A percentile compares a stretch with the other conserved stretches of the same genome.
These are phyloP conservation scores for Fusarium sp. DNA, from an alignment of 2,329 filamentous ascomycete species.

Conservation along the genomic window DNA sequence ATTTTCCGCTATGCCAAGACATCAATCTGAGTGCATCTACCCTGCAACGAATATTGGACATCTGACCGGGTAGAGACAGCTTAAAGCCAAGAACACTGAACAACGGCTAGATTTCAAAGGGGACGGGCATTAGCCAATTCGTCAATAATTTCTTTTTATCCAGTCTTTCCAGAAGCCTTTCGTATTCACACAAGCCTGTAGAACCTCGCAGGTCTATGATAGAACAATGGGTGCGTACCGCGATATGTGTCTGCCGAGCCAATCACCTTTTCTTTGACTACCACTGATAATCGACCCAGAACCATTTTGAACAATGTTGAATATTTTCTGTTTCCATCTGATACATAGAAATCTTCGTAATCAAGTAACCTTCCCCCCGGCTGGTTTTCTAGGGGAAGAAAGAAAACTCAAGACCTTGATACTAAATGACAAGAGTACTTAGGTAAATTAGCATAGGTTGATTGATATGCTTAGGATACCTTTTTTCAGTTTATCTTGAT, in stretches of 20 bases:
- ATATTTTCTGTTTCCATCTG: background rate
- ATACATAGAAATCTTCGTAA: background rate
- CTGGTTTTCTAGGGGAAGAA: background rate
- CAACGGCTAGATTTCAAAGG: background rate
- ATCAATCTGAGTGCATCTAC: background rate
- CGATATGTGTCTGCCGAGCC: too few relatives aligned
- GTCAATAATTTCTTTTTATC: fast-evolving
- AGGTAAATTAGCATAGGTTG: fast-evolving
- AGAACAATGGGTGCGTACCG: fast-evolving
- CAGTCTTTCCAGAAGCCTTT: background rate
- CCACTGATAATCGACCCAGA: too few relatives aligned
- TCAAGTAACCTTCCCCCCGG: fast-evolving
- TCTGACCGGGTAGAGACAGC: too few relatives aligned
- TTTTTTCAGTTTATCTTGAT: fast-evolving
- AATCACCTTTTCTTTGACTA: fast-evolving
- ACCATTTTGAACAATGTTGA: background rate
- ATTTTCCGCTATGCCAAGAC: background rate
- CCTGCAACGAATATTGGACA: background rate
- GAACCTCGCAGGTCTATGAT: background rate
- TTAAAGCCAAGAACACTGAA: background rate
- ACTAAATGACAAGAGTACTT: fast-evolving
- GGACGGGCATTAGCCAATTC: too few relatives aligned
- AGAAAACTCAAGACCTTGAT: background rate
- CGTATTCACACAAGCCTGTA: too few relatives aligned
- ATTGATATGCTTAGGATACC: background rate